Evolutionary conservation across 2,329 filamentous ascomycete species (phyloP).

Genomic region (Verticillium klebahnii): DNA sequence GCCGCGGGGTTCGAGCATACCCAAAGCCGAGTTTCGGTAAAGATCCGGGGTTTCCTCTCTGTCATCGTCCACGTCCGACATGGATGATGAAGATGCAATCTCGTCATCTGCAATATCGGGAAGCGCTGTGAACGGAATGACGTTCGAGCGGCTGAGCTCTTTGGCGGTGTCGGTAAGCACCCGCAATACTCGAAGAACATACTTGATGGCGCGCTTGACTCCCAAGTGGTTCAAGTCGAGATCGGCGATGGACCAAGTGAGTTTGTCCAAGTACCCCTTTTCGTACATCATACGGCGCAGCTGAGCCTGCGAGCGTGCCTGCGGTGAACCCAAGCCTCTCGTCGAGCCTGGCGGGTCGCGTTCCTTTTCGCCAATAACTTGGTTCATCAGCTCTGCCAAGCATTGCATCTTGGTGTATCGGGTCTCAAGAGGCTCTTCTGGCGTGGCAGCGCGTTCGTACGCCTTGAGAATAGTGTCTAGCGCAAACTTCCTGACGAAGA

Average conservation of each 20-base stretch:
- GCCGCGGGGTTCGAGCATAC: slow-evolving; percentile 83
- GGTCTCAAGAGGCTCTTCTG: slow-evolving; percentile 73
- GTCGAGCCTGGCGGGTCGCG: slow-evolving; percentile 44
- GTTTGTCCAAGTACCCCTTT: slow-evolving; percentile 85
- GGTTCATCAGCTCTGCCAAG: slow-evolving; percentile 86
- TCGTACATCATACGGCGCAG: slow-evolving; percentile 96
- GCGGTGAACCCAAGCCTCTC: slow-evolving; percentile 24
- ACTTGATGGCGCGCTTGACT: slow-evolving; percentile 91
- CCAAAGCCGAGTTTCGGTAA: slow-evolving; percentile 91
- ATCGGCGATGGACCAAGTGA: slow-evolving; percentile 90
- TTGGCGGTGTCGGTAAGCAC: slow-evolving; percentile 84
- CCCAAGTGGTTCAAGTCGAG: slow-evolving; percentile 93
- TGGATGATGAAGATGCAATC: slow-evolving; percentile 78
- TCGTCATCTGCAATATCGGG: slow-evolving; percentile 76
- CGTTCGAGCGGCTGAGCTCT: slow-evolving; percentile 74
- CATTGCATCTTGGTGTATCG: slow-evolving; percentile 86
- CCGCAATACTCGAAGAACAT: slow-evolving; percentile 86
- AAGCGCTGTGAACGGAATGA: slow-evolving; percentile 62
- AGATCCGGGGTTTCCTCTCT: slow-evolving; percentile 95
- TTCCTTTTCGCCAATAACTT: slow-evolving; percentile 81
- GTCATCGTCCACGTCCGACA: slow-evolving; percentile 81
- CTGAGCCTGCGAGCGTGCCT: slow-evolving; percentile 67
- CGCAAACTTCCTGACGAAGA: slow-evolving; percentile 92
- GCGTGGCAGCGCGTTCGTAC: slow-evolving; percentile 80
- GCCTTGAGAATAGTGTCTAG: slow-evolving; percentile 88